Base-by-base conservation (phyloP, 2,329 filamentous ascomycete genomes). In the Neofusicoccum ribis region DNA sequence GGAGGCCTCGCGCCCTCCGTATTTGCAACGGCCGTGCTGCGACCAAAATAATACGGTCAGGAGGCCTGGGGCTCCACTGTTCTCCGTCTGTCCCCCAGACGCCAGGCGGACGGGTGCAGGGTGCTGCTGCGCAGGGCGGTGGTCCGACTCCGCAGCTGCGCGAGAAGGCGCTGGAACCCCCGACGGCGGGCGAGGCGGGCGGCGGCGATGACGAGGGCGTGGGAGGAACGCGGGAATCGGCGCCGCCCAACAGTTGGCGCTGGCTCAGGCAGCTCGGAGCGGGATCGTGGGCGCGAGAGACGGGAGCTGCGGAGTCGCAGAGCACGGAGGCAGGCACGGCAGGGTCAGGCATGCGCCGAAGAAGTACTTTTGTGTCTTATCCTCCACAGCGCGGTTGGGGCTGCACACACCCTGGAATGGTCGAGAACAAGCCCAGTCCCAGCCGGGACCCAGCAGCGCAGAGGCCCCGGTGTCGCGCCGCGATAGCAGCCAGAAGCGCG, bases 351-450 rank as follows among this genome's bases (percentile, higher is more conserved):
- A 15, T n/a, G 27, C 54, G 27, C 8, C 23, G 20, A 59, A 59
- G 41, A 59, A 46, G 54, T 44, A 46, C 54, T 34, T 34, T 39
- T 5, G 36, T 23, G 39, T 2, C 39, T 27, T 43, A n/a, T 58
- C 36, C 54, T 46, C n/a, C 39, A 27, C 27, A 63, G 60, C 36
- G 60, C 61, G 61, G 61, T 49, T 64, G 61, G 49, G 61, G 41
- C 39, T 52, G 49, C 46, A 44, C 60, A 37, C 47, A 54, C 61
- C 47, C 44, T 56, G 61, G 61, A 64, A 64, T 64, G 61, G 61
- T 56, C 61, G 61, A 64, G 61, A 64, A 56, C 50, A 27, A 64
- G 41, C 50, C 43, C 47, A 56, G 60, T 36, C 31, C 12, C 47
- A 8, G 27, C 23, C 49, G 36, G 61, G 50, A 23, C 61, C 61